phyloP scores from a whole-genome alignment of 2,329 filamentous ascomycete genomes.

The Phoma sp. region DNA sequence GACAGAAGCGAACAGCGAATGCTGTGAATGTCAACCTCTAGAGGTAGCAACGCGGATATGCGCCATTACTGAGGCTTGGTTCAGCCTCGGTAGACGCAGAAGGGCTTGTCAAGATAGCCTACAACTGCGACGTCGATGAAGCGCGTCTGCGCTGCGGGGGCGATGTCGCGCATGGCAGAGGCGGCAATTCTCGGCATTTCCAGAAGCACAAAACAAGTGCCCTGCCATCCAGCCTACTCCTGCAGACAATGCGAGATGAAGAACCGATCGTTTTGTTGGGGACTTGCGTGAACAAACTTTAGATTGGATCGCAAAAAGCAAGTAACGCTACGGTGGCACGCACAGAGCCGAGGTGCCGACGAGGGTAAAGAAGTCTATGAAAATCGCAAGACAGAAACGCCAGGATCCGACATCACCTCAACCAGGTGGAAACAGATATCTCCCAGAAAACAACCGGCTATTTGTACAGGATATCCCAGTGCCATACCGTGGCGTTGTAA shows the following conservation, averaged over 20 bases:
- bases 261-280: not conserved
- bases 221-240: not conserved
- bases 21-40: not conserved
- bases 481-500: conserved; percentile 25
- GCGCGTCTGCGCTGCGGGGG: conserved; percentile 12
- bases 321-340: conserved; percentile 2
- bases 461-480: conserved; percentile 46
- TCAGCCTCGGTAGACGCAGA: conserved; percentile 21
- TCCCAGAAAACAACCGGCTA: conserved; percentile 22
- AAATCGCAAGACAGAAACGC: conserved; percentile 3
- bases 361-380: conserved; percentile 6
- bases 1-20: conserved; percentile 9
- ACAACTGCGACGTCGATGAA: conserved; percentile 1
- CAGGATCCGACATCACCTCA: conserved; percentile 15
- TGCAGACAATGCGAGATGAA: not conserved
- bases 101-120: not conserved
- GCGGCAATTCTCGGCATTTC: conserved; percentile 8
- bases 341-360: conserved; percentile 5
- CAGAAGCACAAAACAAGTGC: not conserved
- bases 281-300: not conserved
- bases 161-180: conserved; percentile 1
- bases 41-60: conserved; percentile 19
- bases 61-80: not conserved
- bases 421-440: conserved; percentile 12
- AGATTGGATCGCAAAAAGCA: not conserved